Conservation (phyloP, 345 rosid species). For the Dovyalis caffra region DNA sequence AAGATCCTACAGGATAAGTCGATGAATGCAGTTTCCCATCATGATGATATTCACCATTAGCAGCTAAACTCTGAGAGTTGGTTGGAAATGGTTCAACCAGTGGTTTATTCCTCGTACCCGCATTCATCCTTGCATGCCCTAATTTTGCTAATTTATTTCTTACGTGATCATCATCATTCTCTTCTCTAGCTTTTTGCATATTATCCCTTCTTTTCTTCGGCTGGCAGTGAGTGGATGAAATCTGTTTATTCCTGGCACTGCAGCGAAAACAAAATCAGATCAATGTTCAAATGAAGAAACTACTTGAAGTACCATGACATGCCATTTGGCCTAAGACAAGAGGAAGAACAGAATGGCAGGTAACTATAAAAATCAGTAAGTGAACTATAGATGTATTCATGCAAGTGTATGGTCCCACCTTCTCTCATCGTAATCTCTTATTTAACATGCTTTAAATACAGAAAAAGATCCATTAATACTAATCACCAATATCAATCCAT, state of each 20-base stretch:
- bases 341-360: too few species aligned
- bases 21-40: background rate
- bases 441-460: too few species aligned
- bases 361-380: too few species aligned
- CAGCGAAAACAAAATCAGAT: background rate
- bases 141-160: slow-evolving; percentile 26
- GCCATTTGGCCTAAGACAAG: background rate
- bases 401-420: too few species aligned
- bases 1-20: background rate
- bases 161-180: slow-evolving; percentile 18
- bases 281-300: background rate
- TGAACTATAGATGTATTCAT: too few species aligned
- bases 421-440: too few species aligned
- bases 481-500: too few species aligned
- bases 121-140: slow-evolving; percentile 8
- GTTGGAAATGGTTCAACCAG: background rate
- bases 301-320: background rate
- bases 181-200: slow-evolving; percentile 13
- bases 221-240: slow-evolving; percentile 15
- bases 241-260: slow-evolving; percentile 24
- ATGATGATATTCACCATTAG: slow-evolving; percentile 14
- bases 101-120: background rate
- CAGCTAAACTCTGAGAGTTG: slow-evolving; percentile 17
- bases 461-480: too few species aligned
- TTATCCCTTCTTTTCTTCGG: slow-evolving; percentile 31